Evolutionary conservation across 192 early-diverging fungal genomes (phyloP).

Genomic region (Gigaspora rosea): DNA sequence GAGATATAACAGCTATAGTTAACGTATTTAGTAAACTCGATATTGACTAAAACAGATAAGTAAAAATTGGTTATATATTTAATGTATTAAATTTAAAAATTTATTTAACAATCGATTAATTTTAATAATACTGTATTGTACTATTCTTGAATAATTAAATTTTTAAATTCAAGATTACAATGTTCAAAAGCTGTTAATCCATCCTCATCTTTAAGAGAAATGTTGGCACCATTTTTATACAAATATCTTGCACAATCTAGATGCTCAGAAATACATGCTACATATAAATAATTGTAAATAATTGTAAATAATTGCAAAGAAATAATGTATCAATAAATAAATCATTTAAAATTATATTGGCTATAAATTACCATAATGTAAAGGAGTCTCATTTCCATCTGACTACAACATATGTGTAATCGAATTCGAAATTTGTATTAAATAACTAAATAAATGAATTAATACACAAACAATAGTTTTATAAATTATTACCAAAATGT

Average conservation of each 20-base stretch:
- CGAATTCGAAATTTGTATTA: neutral
- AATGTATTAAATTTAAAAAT: too few relatives aligned
- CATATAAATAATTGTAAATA: neutral
- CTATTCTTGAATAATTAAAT: constrained; percentile 13
- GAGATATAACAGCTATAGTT: too few relatives aligned
- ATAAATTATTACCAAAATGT: constrained; percentile 35
- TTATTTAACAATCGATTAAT: too few relatives aligned
- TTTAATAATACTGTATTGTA: too few relatives aligned
- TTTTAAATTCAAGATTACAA: neutral
- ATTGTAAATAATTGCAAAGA: neutral
- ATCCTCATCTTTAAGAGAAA: constrained; percentile 7
- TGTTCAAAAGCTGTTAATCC: constrained; percentile 18
- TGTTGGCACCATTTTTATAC: constrained; percentile 5
- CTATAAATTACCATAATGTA: constrained; percentile 21
- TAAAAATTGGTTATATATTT: too few relatives aligned
- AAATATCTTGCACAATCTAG: constrained; percentile 17
- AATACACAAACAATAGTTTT: neutral
- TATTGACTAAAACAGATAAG: too few relatives aligned
- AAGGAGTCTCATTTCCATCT: constrained; percentile 13
- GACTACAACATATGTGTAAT: neutral
- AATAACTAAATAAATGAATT: neutral
- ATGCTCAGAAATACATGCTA: constrained; percentile 30
- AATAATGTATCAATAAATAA: neutral
- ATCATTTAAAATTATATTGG: neutral
- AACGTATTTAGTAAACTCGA: too few relatives aligned